Evolutionary conservation across 139 green algal species (phyloP).

Genomic region (Chlamydomonas sphaeroides): DNA sequence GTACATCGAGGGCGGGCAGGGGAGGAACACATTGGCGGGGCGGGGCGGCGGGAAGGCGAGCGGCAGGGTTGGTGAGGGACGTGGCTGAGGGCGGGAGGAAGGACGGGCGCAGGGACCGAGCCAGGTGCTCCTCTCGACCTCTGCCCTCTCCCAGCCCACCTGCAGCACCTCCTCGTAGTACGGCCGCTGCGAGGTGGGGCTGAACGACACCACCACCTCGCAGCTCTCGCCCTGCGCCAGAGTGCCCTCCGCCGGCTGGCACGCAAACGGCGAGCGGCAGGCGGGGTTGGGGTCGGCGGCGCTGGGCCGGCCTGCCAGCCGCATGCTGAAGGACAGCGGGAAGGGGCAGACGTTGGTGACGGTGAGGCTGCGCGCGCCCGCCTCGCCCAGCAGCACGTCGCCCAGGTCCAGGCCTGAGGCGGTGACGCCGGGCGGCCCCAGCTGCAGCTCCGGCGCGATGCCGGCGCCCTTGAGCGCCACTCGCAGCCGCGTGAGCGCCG

Average conservation of each 20-base stretch:
- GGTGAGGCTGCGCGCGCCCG: conserved; percentile 45
- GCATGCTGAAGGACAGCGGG: conserved; percentile 54
- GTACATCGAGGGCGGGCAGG: too few relatives aligned
- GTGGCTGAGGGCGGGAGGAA: too few relatives aligned
- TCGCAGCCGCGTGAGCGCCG: conserved; percentile 49
- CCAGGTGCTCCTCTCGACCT: too few relatives aligned
- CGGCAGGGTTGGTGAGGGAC: too few relatives aligned
- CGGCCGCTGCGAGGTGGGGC: conserved; percentile 53
- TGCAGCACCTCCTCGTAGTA: conserved; percentile 61
- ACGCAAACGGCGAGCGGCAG: conserved; percentile 48
- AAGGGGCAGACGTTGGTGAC: conserved; percentile 74
- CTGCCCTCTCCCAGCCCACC: not conserved
- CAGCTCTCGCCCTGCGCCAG: conserved; percentile 52
- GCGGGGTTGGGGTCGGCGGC: conserved; percentile 43
- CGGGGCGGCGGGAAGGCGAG: too few relatives aligned
- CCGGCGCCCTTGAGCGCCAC: conserved; percentile 65
- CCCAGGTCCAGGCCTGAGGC: conserved; percentile 62
- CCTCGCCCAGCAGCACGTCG: conserved; percentile 62
- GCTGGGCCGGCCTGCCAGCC: not conserved
- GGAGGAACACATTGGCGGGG: too few relatives aligned
- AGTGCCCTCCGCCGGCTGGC: conserved; percentile 50
- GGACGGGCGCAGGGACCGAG: too few relatives aligned
- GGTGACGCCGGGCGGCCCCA: conserved; percentile 49
- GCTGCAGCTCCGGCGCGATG: conserved; percentile 62
- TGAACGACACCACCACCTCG: conserved; percentile 60